Percentiles rank a stretch among this genome's conserved stretches.
Conservation (phyloP, 768 basidiomycete genomes). For the Ramaria sp. region DNA sequence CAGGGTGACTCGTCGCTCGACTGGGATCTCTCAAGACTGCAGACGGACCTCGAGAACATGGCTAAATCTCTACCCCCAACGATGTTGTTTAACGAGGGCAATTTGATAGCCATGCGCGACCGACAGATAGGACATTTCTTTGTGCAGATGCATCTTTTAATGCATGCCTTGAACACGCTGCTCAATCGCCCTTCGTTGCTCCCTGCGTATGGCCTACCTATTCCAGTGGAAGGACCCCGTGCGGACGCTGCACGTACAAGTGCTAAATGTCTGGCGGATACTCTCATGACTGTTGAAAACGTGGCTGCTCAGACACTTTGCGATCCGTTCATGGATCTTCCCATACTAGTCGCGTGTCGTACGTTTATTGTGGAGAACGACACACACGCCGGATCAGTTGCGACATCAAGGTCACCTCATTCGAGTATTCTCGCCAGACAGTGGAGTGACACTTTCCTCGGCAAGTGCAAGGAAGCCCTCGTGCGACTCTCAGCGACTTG, state of each 20-base stretch:
- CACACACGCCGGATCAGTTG: not conserved
- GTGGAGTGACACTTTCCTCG: not conserved
- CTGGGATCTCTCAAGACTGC: not conserved
- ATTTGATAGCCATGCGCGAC: not conserved
- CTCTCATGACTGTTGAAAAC: not conserved
- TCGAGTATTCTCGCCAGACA: not conserved
- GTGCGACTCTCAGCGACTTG: not conserved
- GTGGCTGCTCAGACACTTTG: not conserved
- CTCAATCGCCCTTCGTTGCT: constrained; percentile 6
- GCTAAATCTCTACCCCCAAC: not conserved
- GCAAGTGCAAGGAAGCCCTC: constrained; percentile 1
- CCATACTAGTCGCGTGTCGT: constrained; percentile 2
- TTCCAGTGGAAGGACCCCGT: not conserved
- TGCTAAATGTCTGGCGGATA: constrained; percentile 2
- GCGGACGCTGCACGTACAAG: not conserved
- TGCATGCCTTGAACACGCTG: constrained; percentile 2
- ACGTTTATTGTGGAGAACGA: not conserved
- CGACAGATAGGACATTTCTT: not conserved
- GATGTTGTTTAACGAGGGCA: not conserved
- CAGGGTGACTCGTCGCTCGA: not conserved
- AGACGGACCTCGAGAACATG: not conserved
- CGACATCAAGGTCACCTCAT: not conserved
- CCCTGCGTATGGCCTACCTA: not conserved
- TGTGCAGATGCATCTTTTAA: constrained; percentile 6
- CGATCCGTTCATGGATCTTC: constrained; percentile 7